These are phyloP conservation scores for Trypanosoma avium DNA, from an alignment of 208 protist genomes.

Conservation along the genomic window DNA sequence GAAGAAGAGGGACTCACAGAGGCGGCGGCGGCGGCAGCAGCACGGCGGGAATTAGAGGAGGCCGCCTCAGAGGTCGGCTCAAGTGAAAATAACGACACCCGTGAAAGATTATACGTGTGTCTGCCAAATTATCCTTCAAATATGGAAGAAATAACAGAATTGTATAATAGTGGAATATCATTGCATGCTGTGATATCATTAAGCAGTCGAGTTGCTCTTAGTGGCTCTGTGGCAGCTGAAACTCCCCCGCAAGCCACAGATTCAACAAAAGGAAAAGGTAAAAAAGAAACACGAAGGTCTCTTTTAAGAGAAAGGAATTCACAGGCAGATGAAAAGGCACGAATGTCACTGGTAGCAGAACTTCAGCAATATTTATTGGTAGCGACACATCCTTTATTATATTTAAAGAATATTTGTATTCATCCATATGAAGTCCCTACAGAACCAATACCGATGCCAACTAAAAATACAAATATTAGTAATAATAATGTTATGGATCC, in stretches of 20 bases:
- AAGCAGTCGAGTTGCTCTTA: slow-evolving; percentile 24
- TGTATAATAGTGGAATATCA: slow-evolving; percentile 20
- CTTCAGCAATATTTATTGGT: slow-evolving; percentile 4
- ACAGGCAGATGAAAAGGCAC: slow-evolving; percentile 7
- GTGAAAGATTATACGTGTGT: slow-evolving; percentile 24
- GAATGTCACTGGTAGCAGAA: slow-evolving; percentile 16
- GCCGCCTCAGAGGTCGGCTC: slow-evolving; percentile 30
- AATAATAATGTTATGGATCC: slow-evolving; percentile 4
- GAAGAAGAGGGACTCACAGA: slow-evolving; percentile 70
- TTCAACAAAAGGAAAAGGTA: slow-evolving; percentile 3
- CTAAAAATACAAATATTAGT: neutral
- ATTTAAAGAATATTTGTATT: slow-evolving; percentile 29
- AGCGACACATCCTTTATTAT: neutral
- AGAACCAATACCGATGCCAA: slow-evolving; percentile 20
- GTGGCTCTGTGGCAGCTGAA: slow-evolving; percentile 25
- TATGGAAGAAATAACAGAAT: slow-evolving; percentile 32
- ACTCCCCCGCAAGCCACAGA: neutral
- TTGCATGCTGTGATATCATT: slow-evolving; percentile 40
- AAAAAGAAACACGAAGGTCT: neutral
- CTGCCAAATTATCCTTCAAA: slow-evolving; percentile 34
- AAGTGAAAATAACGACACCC: slow-evolving; percentile 23
- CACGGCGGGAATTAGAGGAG: slow-evolving; percentile 35
- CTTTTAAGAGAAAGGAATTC: slow-evolving; percentile 5
- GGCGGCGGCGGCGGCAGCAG: slow-evolving; percentile 50
- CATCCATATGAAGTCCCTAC: slow-evolving; percentile 31